Conservation (phyloP, 441 rosid species). For the Erodium moschatum region DNA sequence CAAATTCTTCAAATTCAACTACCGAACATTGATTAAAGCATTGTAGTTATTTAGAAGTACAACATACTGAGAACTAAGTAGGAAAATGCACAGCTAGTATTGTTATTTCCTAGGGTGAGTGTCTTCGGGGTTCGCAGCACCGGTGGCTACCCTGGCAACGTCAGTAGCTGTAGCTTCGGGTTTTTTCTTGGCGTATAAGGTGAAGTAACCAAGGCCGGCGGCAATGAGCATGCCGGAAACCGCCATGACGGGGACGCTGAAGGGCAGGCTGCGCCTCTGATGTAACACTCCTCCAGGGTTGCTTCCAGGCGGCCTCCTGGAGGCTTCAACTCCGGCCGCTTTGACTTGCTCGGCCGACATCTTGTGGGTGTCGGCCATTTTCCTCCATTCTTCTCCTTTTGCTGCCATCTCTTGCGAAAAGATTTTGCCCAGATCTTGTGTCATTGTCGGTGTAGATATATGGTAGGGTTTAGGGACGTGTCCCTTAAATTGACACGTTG, state of each 20-base stretch:
- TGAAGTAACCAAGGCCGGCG: conserved; percentile 38
- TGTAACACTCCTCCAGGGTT: conserved; percentile 52
- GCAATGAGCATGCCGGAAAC: conserved; percentile 42
- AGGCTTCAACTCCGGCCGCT: conserved; percentile 47
- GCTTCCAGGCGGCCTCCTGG: conserved; percentile 53
- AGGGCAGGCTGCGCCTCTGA: conserved; percentile 53
- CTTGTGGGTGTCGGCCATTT: conserved; percentile 53
- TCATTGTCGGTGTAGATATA: no score
- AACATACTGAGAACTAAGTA: no score
- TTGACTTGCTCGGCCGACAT: conserved; percentile 48
- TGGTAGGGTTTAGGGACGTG: no score
- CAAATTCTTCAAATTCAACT: no score
- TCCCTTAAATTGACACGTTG: no score
- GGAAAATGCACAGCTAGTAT: no score
- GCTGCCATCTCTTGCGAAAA: conserved; percentile 25
- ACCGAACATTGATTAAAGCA: no score
- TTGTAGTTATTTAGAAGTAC: no score
- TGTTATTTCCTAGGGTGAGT: conserved; percentile 52
- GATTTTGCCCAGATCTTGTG: no score
- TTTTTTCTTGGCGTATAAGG: conserved; percentile 46
- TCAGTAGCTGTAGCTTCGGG: conserved; percentile 54
- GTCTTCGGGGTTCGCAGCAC: conserved; percentile 39
- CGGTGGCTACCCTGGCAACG: conserved; percentile 46
- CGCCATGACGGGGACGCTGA: conserved; percentile 43
- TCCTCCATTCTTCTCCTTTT: conserved; percentile 41